Evolutionary conservation across 2,329 filamentous ascomycete species (phyloP).

Genomic region (Clathrospora elynae): DNA sequence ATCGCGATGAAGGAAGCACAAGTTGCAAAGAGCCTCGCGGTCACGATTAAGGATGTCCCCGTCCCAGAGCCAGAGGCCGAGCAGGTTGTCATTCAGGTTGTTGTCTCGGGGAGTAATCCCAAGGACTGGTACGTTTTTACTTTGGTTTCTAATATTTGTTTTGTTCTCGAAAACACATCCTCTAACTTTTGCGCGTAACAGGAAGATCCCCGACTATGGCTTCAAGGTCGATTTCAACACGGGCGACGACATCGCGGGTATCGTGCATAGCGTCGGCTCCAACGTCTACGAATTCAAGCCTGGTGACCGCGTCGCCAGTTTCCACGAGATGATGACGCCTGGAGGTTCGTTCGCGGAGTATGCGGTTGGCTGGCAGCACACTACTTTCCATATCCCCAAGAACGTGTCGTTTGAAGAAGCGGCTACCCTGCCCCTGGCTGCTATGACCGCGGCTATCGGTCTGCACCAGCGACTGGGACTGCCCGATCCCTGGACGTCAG

Average conservation of each 20-base stretch:
- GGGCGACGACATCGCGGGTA: constrained; percentile 62
- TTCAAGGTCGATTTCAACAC: constrained; percentile 47
- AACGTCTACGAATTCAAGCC: constrained; percentile 63
- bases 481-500: constrained; percentile 48
- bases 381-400: constrained; percentile 61
- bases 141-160: constrained; percentile 1
- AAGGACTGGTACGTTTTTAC: constrained; percentile 54
- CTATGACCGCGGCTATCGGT: constrained; percentile 55
- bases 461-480: constrained; percentile 52
- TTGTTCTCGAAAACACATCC: not conserved
- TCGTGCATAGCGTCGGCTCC: constrained; percentile 60
- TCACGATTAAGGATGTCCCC: constrained; percentile 46
- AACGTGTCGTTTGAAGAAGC: constrained; percentile 58
- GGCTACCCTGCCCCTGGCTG: constrained; percentile 54
- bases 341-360: constrained; percentile 67
- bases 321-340: constrained; percentile 59
- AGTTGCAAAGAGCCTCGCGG: constrained; percentile 39
- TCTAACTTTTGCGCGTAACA: constrained; percentile 6
- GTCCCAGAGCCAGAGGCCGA: constrained; percentile 41
- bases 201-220: constrained; percentile 33
- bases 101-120: constrained; percentile 50
- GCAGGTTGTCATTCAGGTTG: constrained; percentile 48
- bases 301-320: constrained; percentile 63
- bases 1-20: constrained; percentile 51
- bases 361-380: constrained; percentile 60